phyloP scores from a whole-genome alignment of 371 early-diverging fungal genomes.

The Thermomucor indicae-seudaticae region DNA sequence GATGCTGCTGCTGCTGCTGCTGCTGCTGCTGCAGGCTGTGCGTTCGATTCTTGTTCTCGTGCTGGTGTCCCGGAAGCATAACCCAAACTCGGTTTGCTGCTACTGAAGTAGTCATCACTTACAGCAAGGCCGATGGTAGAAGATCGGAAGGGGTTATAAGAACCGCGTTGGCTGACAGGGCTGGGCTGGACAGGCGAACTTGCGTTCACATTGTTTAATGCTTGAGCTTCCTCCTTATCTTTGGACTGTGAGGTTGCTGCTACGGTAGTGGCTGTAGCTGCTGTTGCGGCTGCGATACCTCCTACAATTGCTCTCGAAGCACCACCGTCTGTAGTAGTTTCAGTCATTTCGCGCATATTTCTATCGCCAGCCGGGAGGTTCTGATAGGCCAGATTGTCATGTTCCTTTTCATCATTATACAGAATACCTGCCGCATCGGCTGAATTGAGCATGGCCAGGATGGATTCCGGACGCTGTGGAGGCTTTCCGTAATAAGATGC shows the following conservation, averaged over 20 bases:
- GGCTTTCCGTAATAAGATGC: slow-evolving; percentile 39
- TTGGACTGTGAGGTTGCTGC: background rate
- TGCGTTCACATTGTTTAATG: background rate
- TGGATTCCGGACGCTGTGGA: slow-evolving; percentile 36
- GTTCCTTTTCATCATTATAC: background rate
- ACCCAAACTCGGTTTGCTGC: background rate
- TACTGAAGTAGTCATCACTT: slow-evolving; percentile 6
- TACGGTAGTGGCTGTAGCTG: background rate
- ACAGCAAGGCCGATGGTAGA: slow-evolving; percentile 22
- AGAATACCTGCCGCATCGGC: slow-evolving; percentile 6
- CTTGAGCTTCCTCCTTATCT: background rate
- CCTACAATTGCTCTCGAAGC: slow-evolving; percentile 6
- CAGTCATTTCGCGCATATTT: slow-evolving; percentile 3
- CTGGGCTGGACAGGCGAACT: background rate
- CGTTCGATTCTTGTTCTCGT: no score
- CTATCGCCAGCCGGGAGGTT: background rate
- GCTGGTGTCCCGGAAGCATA: background rate
- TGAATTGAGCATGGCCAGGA: slow-evolving; percentile 26
- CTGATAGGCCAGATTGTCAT: background rate
- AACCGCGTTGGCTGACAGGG: slow-evolving; percentile 4
- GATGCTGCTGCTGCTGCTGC: slow-evolving; percentile 8
- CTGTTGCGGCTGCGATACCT: slow-evolving; percentile 19
- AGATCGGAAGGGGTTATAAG: slow-evolving; percentile 34
- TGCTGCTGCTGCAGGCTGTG: slow-evolving; percentile 2
- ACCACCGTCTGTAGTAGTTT: background rate